phyloP scores from a whole-genome alignment of 2,329 filamentous ascomycete species.

The Colletotrichum paranaense region DNA sequence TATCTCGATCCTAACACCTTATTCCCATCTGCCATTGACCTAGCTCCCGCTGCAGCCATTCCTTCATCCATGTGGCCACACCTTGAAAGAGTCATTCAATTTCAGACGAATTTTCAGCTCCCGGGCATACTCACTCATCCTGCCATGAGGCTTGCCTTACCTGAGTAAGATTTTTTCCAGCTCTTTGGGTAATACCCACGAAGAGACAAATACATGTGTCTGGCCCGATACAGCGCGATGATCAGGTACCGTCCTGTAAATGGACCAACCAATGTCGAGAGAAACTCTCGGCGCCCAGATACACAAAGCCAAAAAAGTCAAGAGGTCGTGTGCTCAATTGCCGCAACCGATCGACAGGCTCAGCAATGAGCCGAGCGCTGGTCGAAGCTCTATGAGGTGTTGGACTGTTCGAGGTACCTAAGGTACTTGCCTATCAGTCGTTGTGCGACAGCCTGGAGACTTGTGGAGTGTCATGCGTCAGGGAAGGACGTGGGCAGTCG shows the following conservation, averaged over 20 bases:
- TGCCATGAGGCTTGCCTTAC: background rate
- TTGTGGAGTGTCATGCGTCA: constrained; percentile 20
- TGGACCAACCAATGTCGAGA: background rate
- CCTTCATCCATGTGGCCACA: constrained; percentile 39
- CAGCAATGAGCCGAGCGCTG: background rate
- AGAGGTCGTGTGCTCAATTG: constrained; percentile 30
- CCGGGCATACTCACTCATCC: background rate
- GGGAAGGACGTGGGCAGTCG: constrained; percentile 22
- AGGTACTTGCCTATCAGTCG: background rate
- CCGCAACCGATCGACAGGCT: constrained; percentile 4
- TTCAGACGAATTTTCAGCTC: constrained; percentile 23
- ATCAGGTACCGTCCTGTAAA: constrained; percentile 2
- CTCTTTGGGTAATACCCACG: too few relatives aligned
- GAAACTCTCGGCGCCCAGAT: background rate
- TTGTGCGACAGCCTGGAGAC: background rate
- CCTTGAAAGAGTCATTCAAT: background rate
- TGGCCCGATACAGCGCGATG: background rate
- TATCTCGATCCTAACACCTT: too few relatives aligned
- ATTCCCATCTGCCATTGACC: background rate
- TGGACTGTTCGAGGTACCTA: background rate
- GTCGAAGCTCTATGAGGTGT: background rate
- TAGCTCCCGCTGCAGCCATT: constrained; percentile 7
- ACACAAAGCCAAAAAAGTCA: background rate
- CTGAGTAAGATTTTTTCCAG: background rate
- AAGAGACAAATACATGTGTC: background rate